Base-by-base conservation (phyloP, 2,329 filamentous ascomycete genomes). In the Geosmithia flava region DNA sequence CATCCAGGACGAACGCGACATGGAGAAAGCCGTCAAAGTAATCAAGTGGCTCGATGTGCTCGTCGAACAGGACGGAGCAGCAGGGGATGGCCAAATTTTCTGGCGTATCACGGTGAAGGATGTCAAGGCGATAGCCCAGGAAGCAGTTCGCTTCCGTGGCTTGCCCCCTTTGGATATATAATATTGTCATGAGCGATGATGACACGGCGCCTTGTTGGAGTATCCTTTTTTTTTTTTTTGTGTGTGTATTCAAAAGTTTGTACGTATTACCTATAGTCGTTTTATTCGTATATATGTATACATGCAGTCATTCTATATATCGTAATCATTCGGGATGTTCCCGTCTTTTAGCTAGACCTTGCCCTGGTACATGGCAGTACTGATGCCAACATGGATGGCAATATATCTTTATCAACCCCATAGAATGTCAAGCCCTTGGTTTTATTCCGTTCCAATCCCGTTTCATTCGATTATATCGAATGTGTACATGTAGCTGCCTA, bases 1-100 rank as follows among this genome's bases (percentile, higher is more conserved):
- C 0, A 74, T 95, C 0, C 51, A 67, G 1, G 82, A 91, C 49
- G 93, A 97, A 63, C 71, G 75, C 50, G 83, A 96, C 60, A 72
- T 93, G 65, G 75, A 75, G 5, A 95, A 95, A 64, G 86, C 78
- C 1, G 73, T 79, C 2, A 76, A 76, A 13, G 65, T 93, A 17
- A 75, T 85, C 13, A 79, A 72, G 53, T 95, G 87, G 87, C 54
- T 83, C 45, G 68, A 69, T 42, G 70, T 76, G 57, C 53, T 81
- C 19, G 69, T 81, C 7, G 73, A 75, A 44, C 72, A 74, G 43
- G 68, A 68, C 30, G 63, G 61, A 7, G 59, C 57, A 4, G 62
- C 59, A 2, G 59, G 59, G 16, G 56, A 49, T 45, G 73, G 66
- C 5, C 67, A 62, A 49, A 57, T 59, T 48, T 58, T 59, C 23